phyloP scores from a whole-genome alignment of 2,329 filamentous ascomycete genomes.

The Bipolaris cookei region DNA sequence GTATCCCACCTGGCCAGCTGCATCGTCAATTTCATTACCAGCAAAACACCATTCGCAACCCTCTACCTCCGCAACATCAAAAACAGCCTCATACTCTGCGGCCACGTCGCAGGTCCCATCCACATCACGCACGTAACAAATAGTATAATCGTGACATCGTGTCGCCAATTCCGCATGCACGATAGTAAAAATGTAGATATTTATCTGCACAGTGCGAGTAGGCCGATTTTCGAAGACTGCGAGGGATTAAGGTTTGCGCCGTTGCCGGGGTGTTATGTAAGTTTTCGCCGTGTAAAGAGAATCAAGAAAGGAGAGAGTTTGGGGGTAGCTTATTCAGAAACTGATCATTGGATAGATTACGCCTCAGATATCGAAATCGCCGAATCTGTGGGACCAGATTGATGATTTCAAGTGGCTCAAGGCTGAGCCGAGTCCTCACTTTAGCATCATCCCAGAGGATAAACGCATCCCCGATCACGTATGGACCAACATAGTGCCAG shows the following conservation, averaged over 20 bases:
- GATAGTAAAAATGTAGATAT: constrained; percentile 81
- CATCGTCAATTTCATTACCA: constrained; percentile 74
- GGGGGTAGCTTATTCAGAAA: neutral
- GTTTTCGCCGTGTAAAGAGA: constrained; percentile 38
- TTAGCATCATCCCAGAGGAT: constrained; percentile 70
- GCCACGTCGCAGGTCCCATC: constrained; percentile 77
- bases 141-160: constrained; percentile 73
- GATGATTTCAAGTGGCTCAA: constrained; percentile 99
- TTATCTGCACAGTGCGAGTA: constrained; percentile 80
- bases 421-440: constrained; percentile 84
- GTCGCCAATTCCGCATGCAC: constrained; percentile 92
- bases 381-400: constrained; percentile 85
- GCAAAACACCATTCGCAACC: constrained; percentile 67
- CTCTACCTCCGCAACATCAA: constrained; percentile 72
- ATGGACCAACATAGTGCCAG: constrained; percentile 65
- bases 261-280: constrained; percentile 72
- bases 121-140: constrained; percentile 79
- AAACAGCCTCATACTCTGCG: constrained; percentile 75
- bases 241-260: constrained; percentile 77
- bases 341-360: constrained; percentile 27
- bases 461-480: constrained; percentile 66
- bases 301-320: neutral
- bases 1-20: constrained; percentile 73
- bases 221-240: constrained; percentile 95
- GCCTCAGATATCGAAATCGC: constrained; percentile 19